Percentiles rank a stretch among this genome's conserved stretches.
phyloP scores from a whole-genome alignment of 2,329 filamentous ascomycete species.

The Pseudogymnoascus sp. region DNA sequence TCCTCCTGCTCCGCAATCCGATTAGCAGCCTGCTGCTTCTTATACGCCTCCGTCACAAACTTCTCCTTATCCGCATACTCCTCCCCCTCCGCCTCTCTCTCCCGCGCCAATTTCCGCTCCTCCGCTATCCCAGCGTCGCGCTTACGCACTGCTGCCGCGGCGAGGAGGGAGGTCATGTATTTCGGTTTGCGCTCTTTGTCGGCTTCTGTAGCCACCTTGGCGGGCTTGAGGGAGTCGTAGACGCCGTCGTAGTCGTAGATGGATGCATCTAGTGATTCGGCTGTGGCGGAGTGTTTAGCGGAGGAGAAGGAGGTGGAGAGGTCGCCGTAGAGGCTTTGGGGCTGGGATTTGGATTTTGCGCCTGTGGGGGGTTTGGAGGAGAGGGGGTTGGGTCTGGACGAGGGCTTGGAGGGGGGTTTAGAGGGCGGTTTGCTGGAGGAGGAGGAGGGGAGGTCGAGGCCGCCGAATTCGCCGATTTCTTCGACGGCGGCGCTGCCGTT shows the following conservation, averaged over 20 bases:
- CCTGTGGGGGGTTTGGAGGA: slow-evolving; percentile 48
- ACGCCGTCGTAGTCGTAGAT: slow-evolving; percentile 83
- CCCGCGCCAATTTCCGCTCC: slow-evolving; percentile 70
- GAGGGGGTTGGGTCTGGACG: slow-evolving; percentile 53
- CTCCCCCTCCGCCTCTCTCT: slow-evolving; percentile 72
- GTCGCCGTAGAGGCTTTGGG: slow-evolving; percentile 43
- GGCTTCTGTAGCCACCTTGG: slow-evolving; percentile 46
- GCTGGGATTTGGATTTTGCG: slow-evolving; percentile 14
- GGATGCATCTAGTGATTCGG: slow-evolving; percentile 58
- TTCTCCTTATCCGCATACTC: slow-evolving; percentile 76
- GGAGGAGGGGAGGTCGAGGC: slow-evolving; percentile 31
- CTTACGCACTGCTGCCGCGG: slow-evolving; percentile 67
- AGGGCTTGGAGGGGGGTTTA: slow-evolving; percentile 59
- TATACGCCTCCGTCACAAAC: slow-evolving; percentile 79
- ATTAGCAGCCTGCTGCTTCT: slow-evolving; percentile 71
- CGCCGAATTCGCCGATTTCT: slow-evolving; percentile 54
- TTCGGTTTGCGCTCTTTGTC: slow-evolving; percentile 58
- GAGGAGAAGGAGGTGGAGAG: slow-evolving; percentile 57
- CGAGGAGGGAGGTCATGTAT: slow-evolving; percentile 69
- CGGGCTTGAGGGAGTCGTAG: slow-evolving; percentile 67
- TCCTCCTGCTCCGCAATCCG: slow-evolving; percentile 64
- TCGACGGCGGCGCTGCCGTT: slow-evolving; percentile 34
- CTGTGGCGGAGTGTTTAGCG: slow-evolving; percentile 55
- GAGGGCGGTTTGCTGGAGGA: slow-evolving; percentile 35
- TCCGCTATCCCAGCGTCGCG: slow-evolving; percentile 70